phyloP scores from a whole-genome alignment of 1,139 yeast genomes.

The Magnusiomyces fungicola region DNA sequence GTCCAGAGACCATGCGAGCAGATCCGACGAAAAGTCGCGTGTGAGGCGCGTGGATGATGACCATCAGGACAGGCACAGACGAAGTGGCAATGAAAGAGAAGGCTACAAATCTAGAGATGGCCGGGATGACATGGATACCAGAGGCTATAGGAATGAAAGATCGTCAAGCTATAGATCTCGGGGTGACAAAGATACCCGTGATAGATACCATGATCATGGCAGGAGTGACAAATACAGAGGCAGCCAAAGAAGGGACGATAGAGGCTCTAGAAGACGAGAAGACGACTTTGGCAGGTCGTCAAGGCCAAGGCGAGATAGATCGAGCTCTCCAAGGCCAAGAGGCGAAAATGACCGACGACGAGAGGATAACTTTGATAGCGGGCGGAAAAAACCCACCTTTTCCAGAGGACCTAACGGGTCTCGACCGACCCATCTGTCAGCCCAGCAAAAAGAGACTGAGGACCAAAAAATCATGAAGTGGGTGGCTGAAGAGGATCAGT shows the following conservation, averaged over 20 bases:
- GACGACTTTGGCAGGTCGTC: background rate
- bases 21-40: too few relatives aligned
- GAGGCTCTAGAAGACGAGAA: background rate
- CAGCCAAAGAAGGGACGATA: background rate
- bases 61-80: too few relatives aligned
- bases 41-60: too few relatives aligned
- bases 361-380: background rate
- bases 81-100: too few relatives aligned
- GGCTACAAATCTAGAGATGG: too few relatives aligned
- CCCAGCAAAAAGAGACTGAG: constrained; percentile 18
- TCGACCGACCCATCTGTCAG: constrained; percentile 10
- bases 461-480: constrained; percentile 22
- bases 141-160: too few relatives aligned
- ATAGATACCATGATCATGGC: too few relatives aligned
- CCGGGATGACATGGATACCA: too few relatives aligned
- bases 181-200: too few relatives aligned
- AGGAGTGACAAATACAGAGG: background rate
- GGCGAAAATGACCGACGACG: background rate
- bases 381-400: background rate
- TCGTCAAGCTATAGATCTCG: too few relatives aligned
- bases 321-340: background rate
- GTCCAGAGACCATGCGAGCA: too few relatives aligned
- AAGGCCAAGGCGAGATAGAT: background rate
- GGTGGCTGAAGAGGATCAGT: constrained; percentile 31
- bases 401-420: background rate